Evolutionary conservation across 2,329 filamentous ascomycete genomes (phyloP).

Genomic region (Alternaria solani): DNA sequence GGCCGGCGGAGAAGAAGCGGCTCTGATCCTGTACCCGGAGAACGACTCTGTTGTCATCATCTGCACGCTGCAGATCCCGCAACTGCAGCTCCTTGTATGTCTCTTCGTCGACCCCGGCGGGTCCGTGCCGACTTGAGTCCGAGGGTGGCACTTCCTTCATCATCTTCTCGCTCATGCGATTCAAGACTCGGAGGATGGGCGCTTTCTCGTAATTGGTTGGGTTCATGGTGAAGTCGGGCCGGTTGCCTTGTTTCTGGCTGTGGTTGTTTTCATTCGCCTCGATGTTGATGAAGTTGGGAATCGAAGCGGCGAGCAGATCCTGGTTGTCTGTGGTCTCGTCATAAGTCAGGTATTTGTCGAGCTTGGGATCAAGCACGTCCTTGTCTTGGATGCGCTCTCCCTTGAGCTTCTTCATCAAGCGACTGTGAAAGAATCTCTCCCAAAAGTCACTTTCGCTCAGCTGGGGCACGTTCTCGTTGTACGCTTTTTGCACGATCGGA

Average conservation of each 20-base stretch:
- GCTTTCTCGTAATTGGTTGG: slow-evolving; percentile 77
- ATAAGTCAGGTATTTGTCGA: slow-evolving; percentile 84
- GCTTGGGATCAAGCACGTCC: slow-evolving; percentile 77
- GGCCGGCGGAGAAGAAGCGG: slow-evolving; percentile 73
- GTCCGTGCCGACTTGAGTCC: slow-evolving; percentile 72
- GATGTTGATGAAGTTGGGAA: slow-evolving; percentile 90
- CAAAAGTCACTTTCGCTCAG: slow-evolving; percentile 84
- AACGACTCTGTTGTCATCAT: slow-evolving; percentile 77
- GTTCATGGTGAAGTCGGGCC: slow-evolving; percentile 89
- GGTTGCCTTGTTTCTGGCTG: slow-evolving; percentile 85
- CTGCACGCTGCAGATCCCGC: slow-evolving; percentile 78
- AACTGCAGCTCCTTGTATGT: slow-evolving; percentile 79
- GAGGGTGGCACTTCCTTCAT: slow-evolving; percentile 85
- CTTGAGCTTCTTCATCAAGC: slow-evolving; percentile 87
- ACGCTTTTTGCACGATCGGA: slow-evolving; percentile 86
- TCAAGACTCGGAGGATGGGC: slow-evolving; percentile 87
- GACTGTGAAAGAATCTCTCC: slow-evolving; percentile 91
- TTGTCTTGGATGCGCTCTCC: slow-evolving; percentile 84
- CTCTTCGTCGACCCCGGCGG: slow-evolving; percentile 73
- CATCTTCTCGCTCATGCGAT: slow-evolving; percentile 91
- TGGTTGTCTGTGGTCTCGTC: slow-evolving; percentile 66
- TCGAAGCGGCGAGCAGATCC: slow-evolving; percentile 64
- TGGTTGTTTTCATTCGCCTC: slow-evolving; percentile 96
- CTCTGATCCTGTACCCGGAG: slow-evolving; percentile 90
- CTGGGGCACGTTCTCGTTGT: slow-evolving; percentile 86